Conservation (phyloP, 192 early-diverging fungal species). For the Coemansia sp. region DNA sequence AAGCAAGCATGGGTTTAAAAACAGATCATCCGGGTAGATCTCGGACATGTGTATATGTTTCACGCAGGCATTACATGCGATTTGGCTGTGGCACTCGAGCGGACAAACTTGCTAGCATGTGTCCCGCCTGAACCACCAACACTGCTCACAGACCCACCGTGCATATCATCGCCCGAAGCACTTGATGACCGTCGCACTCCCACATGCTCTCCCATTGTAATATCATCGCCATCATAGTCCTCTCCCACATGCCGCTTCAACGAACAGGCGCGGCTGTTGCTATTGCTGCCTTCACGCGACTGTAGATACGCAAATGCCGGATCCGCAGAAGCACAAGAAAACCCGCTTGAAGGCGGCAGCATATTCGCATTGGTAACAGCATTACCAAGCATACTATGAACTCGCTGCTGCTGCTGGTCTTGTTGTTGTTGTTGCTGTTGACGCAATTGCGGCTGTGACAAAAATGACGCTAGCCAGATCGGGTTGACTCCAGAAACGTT, state of each 20-base stretch:
- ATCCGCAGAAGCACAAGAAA: not conserved
- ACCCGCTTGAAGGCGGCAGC: not conserved
- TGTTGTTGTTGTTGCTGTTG: conserved; percentile 16
- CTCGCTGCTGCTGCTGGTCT: not conserved
- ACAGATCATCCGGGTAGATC: not conserved
- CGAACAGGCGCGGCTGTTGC: conserved; percentile 13
- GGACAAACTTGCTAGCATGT: conserved; percentile 28
- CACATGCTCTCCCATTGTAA: conserved; percentile 13
- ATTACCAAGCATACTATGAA: not conserved
- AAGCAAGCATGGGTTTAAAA: not conserved
- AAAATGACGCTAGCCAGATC: conserved; percentile 36
- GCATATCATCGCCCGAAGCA: conserved; percentile 18
- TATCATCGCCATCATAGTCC: conserved; percentile 15
- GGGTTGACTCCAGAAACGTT: conserved; percentile 8
- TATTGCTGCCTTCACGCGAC: not conserved
- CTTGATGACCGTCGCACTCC: conserved; percentile 11
- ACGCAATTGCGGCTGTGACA: conserved; percentile 25
- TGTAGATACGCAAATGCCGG: not conserved
- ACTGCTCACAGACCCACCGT: not conserved
- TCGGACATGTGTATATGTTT: too few species aligned
- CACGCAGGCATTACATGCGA: conserved; percentile 22
- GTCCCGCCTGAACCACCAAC: conserved; percentile 6
- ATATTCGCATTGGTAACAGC: not conserved
- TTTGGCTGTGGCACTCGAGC: conserved; percentile 23
- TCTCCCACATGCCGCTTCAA: conserved; percentile 44